Base-by-base conservation (phyloP, 1,284 basidiomycete genomes). In the Apiotrichum montevideense region DNA sequence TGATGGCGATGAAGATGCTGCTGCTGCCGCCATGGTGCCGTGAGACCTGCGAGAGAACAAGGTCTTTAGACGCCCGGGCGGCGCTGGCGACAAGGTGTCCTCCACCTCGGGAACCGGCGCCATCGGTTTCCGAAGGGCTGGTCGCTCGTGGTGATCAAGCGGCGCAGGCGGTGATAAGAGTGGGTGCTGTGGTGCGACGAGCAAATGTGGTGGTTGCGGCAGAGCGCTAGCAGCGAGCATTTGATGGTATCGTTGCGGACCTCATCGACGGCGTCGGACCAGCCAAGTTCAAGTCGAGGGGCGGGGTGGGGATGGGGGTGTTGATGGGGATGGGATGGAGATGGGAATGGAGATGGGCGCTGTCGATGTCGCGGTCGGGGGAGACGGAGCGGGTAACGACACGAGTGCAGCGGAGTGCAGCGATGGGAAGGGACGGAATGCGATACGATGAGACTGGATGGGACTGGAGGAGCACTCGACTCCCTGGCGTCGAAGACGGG, bases 221-320 rank as follows among this genome's bases (percentile, higher is more conserved):
- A 44, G 46, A 48, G 39, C 53, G 45, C 53, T 54, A 40, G 46
- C 40, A 42, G 47, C 41, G 35, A 55, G 42, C 54, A 55, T 54
- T 14, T 32, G 48, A 34, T 3, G 10, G 47, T 29, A 37, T 21
- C 34, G 34, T 35, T 33, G 46, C 8, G 46, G 46, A 47, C 46
- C 46, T 35, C 46, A 47, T 47, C 46, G 46, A 37, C 46, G n/a
- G 46, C 4, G 34, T 47, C 34, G 46, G 34, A 6, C 11, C n/a
- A 9, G 46, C 34, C 10, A 13, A 11, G 34, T 11, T 10, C 21
- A 10, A 29, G 37, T 39, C 37, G 37, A 39, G 7, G 37, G 13
- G 13, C 8, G 13, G 37, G 37, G 37, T 39, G 37, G 37, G 7
- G 37, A 8, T 39, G 37, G 37, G 21, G 21, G 21, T 21, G 37